Percentiles rank a stretch among this genome's conserved stretches.
Evolutionary conservation across 169 alveolate genomes (phyloP).

Genomic region (Besnoitia besnoiti): DNA sequence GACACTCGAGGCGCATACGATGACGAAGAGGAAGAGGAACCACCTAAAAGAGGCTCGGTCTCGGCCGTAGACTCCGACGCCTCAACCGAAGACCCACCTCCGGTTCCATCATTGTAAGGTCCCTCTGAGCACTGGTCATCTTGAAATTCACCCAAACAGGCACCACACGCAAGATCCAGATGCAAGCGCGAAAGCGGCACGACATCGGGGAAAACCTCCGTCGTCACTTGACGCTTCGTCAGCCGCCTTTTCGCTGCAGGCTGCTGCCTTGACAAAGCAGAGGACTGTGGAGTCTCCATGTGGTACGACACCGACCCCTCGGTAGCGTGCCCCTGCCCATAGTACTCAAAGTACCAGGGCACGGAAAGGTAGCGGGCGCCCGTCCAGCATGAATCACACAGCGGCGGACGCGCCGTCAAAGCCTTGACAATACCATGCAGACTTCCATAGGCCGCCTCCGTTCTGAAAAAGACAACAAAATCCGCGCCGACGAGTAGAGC

Average conservation of each 20-base stretch:
- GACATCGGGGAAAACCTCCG: conserved; percentile 10
- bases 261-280: not conserved
- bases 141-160: not conserved
- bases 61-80: not conserved
- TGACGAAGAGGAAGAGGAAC: not conserved
- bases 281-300: not conserved
- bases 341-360: too few species aligned
- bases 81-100: not conserved
- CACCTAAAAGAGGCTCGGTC: not conserved
- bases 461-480: too few species aligned
- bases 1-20: not conserved
- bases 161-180: conserved; percentile 2
- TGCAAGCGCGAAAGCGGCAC: not conserved
- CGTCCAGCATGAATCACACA: too few species aligned
- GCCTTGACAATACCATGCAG: too few species aligned
- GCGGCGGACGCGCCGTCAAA: too few species aligned
- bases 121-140: not conserved
- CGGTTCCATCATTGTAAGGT: not conserved
- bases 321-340: too few species aligned
- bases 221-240: not conserved
- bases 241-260: not conserved
- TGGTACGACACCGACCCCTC: too few species aligned
- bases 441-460: too few species aligned
- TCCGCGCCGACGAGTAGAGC: too few species aligned
- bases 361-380: too few species aligned